Evolutionary conservation across 2,329 filamentous ascomycete species (phyloP).

Genomic region (Sclerotinia trifoliorum): DNA sequence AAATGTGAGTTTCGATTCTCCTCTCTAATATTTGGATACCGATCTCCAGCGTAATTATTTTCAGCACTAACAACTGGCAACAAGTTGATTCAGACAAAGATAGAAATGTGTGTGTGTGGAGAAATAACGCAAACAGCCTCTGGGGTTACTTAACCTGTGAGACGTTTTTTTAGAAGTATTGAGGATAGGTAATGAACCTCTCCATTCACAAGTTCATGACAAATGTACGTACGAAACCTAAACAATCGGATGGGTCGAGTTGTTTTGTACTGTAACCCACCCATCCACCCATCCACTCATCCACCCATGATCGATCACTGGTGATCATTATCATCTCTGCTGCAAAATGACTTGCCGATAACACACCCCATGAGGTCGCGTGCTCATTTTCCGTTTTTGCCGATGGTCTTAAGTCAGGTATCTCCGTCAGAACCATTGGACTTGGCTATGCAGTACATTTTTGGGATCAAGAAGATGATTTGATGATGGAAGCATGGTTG

Average conservation of each 20-base stretch:
- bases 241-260: neutral
- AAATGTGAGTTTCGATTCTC: neutral
- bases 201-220: neutral
- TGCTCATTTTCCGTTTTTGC: conserved; percentile 2
- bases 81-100: neutral
- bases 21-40: neutral
- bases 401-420: too few species aligned
- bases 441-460: too few species aligned
- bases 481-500: too few species aligned
- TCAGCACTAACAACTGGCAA: too few species aligned
- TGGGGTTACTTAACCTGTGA: neutral
- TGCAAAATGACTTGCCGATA: too few species aligned
- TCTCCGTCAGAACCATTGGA: too few species aligned
- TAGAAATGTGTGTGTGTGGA: neutral
- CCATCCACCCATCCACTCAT: neutral
- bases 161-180: neutral
- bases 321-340: neutral
- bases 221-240: neutral
- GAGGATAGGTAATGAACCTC: neutral
- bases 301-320: neutral
- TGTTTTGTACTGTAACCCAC: neutral
- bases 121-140: neutral
- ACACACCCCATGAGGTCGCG: neutral
- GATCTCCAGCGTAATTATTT: neutral
- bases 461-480: too few species aligned